Evolutionary conservation across 2,329 filamentous ascomycete species (phyloP), one percentile per base, ranked within the genome.

Genomic region (Xylaria multiplex): DNA sequence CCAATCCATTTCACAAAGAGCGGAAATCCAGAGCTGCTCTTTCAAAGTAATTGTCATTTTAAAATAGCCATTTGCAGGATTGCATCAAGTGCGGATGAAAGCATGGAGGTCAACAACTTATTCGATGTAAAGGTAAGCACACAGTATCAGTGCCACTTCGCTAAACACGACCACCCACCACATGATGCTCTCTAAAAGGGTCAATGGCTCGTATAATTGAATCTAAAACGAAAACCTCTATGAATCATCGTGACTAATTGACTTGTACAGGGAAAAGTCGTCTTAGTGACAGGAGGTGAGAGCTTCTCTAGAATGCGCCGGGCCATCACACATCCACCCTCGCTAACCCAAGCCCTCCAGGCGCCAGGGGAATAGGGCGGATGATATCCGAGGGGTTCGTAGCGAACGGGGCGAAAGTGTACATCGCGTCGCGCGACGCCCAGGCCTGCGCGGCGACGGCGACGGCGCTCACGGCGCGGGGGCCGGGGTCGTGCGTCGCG

Each of bases 381-480:
- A 91, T 91, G 88, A 91, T 91, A 69, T 85, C 86, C 37, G 81
- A 88, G 63, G 89, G 87, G 64, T 90, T 89, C 77, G 82, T 90
- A n/a, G 76, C 81, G 63, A 90, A 89, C 77, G 87, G 88, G 63
- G 85, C 85, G 43, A 86, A 81, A 57, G 88, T 91, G 16, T 91
- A 90, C 81, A 86, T 91, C 66, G 86, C 87, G 6, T 90, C 87
- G 6, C 84, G 89, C 71, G 87, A 90, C 76, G 85, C 81, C 24
- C 79, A 81, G 57, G 84, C 87, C 43, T 90, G 88, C 78, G 81
- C 83, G 37, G 67, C 81, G 59, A 84, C 87, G 1, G 87, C 84
- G 58, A 76, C 81, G n/a, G 84, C 87, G 71, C 81, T 91, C 64
- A 88, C 85, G 69, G 79, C 81, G 11, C 74, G 84, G 11, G 83